A percentile compares a stretch with the other conserved stretches of the same genome.
phyloP scores from a whole-genome alignment of 73 alveolate genomes.

The Tetrahymena thermophila region DNA sequence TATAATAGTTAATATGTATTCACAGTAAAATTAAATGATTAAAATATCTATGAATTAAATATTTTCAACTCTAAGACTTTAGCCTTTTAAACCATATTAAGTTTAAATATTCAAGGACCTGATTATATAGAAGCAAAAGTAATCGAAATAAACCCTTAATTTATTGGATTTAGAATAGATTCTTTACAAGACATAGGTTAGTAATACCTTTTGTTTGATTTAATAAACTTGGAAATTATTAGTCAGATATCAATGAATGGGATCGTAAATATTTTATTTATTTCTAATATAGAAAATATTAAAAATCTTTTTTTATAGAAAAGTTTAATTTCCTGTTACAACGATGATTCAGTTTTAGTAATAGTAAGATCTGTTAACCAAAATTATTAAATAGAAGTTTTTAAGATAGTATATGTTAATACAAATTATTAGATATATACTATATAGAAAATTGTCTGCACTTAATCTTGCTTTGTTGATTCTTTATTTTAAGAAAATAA shows the following conservation, averaged over 20 bases:
- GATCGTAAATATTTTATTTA: background rate
- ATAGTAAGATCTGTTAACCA: no score
- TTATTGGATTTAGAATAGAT: background rate
- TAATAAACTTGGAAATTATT: no score
- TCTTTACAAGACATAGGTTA: background rate
- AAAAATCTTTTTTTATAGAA: background rate
- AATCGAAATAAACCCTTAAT: background rate
- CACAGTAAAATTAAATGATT: background rate
- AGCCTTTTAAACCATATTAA: background rate
- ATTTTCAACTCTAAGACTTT: background rate
- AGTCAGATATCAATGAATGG: background rate
- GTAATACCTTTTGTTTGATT: background rate
- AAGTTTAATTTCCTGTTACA: background rate
- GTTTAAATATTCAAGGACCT: background rate
- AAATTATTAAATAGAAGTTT: background rate
- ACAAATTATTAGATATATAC: background rate
- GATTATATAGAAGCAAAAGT: background rate
- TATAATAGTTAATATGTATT: background rate
- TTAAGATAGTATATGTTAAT: no score
- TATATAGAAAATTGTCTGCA: background rate
- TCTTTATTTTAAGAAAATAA: background rate
- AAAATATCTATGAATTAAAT: background rate
- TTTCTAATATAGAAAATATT: no score
- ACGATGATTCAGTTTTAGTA: background rate
- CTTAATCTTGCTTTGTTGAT: background rate